Percentiles rank a stretch among this genome's conserved stretches.
Conservation (phyloP, 495 filamentous ascomycete genomes). For the Aspergillus saccharolyticus region DNA sequence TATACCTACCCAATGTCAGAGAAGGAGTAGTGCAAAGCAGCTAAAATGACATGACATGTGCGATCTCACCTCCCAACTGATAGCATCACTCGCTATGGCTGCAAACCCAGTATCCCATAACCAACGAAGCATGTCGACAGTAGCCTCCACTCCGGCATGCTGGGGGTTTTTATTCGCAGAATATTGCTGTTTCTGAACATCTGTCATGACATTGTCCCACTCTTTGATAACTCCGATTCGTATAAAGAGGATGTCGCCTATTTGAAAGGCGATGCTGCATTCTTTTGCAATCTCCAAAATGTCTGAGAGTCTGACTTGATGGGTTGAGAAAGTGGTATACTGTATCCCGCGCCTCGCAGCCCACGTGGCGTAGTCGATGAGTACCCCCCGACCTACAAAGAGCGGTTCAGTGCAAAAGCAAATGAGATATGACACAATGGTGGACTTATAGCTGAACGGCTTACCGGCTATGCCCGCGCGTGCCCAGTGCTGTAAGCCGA, state of each 20-base stretch:
- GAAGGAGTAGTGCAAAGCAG: too few relatives aligned
- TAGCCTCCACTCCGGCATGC: conserved; percentile 41
- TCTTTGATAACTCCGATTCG: conserved; percentile 42
- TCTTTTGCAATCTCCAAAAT: conserved; percentile 35
- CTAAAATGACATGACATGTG: neutral
- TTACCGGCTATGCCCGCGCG: conserved; percentile 41
- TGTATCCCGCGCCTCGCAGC: conserved; percentile 33
- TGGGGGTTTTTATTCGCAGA: conserved; percentile 21
- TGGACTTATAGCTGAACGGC: conserved; percentile 4
- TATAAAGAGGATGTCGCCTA: conserved; percentile 52
- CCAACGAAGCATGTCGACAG: conserved; percentile 39
- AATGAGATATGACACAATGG: neutral
- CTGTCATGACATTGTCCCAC: conserved; percentile 33
- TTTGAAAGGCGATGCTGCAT: conserved; percentile 36
- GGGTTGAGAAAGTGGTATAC: conserved; percentile 34
- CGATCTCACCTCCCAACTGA: conserved; percentile 39
- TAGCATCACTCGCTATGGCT: conserved; percentile 47
- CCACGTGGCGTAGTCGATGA: conserved; percentile 53
- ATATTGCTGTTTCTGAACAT: conserved; percentile 31
- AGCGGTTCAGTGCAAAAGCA: neutral
- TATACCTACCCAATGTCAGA: conserved; percentile 23
- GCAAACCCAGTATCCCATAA: conserved; percentile 46
- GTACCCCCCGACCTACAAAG: conserved; percentile 45
- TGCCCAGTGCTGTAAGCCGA: conserved; percentile 44
- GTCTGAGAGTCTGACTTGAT: conserved; percentile 36